phyloP scores from a whole-genome alignment of 148 eudicot genomes.

The Pharnaceum exiguum region DNA sequence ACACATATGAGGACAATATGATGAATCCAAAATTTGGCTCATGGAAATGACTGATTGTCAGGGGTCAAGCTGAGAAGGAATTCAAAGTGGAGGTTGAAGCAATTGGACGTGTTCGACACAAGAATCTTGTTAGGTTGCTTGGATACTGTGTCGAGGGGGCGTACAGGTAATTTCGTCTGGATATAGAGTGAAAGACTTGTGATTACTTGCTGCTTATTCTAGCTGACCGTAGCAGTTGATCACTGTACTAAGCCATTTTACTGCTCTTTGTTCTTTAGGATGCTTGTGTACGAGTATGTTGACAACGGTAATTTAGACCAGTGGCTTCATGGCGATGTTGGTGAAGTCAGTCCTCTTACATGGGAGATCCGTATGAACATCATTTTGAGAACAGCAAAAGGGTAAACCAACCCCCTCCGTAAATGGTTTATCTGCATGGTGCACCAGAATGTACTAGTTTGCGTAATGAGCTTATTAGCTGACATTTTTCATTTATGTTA shows the following conservation, averaged over 20 bases:
- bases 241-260: neutral
- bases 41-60: constrained; percentile 24
- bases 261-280: constrained; percentile 35
- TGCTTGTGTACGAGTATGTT: constrained; percentile 92
- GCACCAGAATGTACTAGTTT: neutral
- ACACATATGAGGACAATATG: no score
- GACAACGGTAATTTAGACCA: constrained; percentile 90
- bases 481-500: constrained; percentile 6
- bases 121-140: constrained; percentile 85
- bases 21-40: no score
- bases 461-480: constrained; percentile 1
- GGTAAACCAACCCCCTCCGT: constrained; percentile 31
- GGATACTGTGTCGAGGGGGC: constrained; percentile 97
- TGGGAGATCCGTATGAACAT: constrained; percentile 85
- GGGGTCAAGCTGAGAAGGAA: constrained; percentile 98
- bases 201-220: neutral
- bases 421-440: neutral
- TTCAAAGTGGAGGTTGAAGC: constrained; percentile 94
- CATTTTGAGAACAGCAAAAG: constrained; percentile 82
- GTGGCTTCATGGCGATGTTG: constrained; percentile 95
- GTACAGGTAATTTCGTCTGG: constrained; percentile 53
- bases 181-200: neutral
- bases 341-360: constrained; percentile 84
- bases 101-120: constrained; percentile 95
- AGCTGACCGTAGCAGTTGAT: neutral